Base-by-base conservation (phyloP, 2,329 filamentous ascomycete genomes). In the Pestalotiopsis sp. region DNA sequence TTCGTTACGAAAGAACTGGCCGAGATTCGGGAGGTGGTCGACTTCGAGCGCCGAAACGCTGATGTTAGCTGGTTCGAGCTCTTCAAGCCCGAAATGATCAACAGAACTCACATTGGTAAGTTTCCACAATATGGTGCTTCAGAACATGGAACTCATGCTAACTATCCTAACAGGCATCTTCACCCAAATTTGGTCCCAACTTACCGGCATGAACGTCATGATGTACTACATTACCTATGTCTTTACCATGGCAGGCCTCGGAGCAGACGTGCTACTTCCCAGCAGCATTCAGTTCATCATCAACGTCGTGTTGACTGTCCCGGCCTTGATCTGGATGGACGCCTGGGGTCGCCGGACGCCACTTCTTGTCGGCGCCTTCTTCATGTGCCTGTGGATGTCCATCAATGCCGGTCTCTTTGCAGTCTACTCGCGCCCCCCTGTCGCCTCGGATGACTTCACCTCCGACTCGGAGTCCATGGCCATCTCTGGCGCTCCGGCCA, bases 131-230 rank as follows among this genome's bases (percentile, higher is more conserved):
- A 11, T 3, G 20, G 4, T 45, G 31, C 36, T 27, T n/a, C 13
- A 14, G 14, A 4, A 27, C 11, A 17, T 13, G 11, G 36, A 27
- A 64, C 4, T 17, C 20, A 36, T 23, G 25, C 31, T 64, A 11
- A 64, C 61, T n/a, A 41, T 12, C 23, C 39, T 6, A 5, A n/a
- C 64, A 66, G 64, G 64, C n/a, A 75, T 93, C 57, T 93, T 92
- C 77, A 91, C 86, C 1, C 92, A 94, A 80, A 90, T 94, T 74
- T 92, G 92, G 92, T 90, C 87, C 12, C 92, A 94, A 76, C 80
- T 94, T 62, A 93, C 91, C 0, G 92, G 92, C 20, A 93, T 93
- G 91, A 93, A 93, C 74, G 90, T 89, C 49, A 91, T 89, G 91
- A 84, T 90, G 89, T 91, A 90, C 80, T 92, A 92, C 75, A 91